phyloP scores from a whole-genome alignment of 2,329 filamentous ascomycete species.

The Emericellopsis atlantica region DNA sequence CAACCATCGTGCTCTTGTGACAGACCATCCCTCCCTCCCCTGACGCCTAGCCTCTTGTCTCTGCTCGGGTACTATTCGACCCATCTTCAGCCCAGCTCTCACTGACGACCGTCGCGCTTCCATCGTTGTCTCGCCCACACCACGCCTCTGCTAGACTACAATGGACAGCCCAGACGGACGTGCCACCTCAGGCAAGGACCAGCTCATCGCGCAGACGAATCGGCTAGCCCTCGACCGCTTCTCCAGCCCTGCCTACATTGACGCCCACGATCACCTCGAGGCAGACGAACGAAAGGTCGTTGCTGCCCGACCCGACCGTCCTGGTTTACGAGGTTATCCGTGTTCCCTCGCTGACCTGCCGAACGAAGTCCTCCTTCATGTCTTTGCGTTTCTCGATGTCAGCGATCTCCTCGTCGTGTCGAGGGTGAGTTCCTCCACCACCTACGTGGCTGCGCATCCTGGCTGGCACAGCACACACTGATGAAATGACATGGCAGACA shows the following conservation, averaged over 20 bases:
- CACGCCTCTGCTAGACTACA: background rate
- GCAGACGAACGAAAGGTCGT: background rate
- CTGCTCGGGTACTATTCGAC: too few relatives aligned
- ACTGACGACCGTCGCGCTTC: background rate
- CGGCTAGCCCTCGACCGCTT: conserved; percentile 10
- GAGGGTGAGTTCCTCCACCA: conserved; percentile 29
- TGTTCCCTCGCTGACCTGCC: conserved; percentile 22
- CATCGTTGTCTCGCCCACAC: background rate
- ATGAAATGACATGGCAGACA: conserved; percentile 25
- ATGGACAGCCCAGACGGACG: background rate
- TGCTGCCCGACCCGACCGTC: background rate
- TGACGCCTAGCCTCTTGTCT: too few relatives aligned
- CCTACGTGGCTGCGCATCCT: background rate
- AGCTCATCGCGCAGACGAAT: conserved; percentile 19
- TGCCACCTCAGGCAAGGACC: conserved; percentile 13
- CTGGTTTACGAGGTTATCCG: background rate
- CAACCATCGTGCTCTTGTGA: too few relatives aligned
- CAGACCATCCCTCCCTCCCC: too few relatives aligned
- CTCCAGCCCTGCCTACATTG: background rate
- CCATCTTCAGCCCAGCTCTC: background rate
- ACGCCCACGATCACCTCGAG: background rate
- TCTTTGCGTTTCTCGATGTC: conserved; percentile 43
- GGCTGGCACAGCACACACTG: too few relatives aligned
- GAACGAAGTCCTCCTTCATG: conserved; percentile 43
- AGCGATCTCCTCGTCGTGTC: conserved; percentile 42